Evolutionary conservation across 164 flowering plant species (phyloP), one percentile per base, ranked within the genome.

Genomic region (Annona cherimola): DNA sequence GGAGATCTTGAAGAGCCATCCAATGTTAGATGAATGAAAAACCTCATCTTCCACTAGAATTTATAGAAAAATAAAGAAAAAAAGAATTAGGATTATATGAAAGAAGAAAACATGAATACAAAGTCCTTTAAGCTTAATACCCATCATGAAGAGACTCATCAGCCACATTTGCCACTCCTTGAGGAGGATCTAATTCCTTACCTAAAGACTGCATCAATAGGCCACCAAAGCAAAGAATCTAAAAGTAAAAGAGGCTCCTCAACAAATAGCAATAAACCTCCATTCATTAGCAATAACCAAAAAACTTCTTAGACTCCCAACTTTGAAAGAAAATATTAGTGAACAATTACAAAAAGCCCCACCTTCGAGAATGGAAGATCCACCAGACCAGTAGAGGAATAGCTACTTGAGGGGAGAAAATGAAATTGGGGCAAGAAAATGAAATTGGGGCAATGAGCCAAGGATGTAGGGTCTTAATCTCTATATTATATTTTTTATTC

Each of bases 291-390:
- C 19, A 26, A 26, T 26, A 54, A 43, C 18, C 1, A 64, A 40
- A 16, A 63, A 73, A 64, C 50, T 69, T 5, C 46, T 5, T 26
- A 26, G 67, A 42, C 66, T 55, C 44, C 12, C 11, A 9, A 64
- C 7, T 50, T 7, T 16, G 3, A 26, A 26, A 1, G 63, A 14
- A 62, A 62, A 9, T 14, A 62, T 64, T 20, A 41, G 75, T 80
- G 83, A 74, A 73, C 18, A 65, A 61, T 39, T 73, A 73, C 11
- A 42, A 64, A 71, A 42, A 75, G 66, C 63, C n/a, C 2, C 63
- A 18, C 73, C 11, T 61, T 44, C n/a, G 73, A 73, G 43, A 65
- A 50, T 44, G 55, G 67, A 41, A 63, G 45, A 73, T 39, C 5
- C 57, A 7, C 67, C 40, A 46, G 71, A 26, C 20, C 6, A 20